Percentiles rank a stretch among this genome's conserved stretches.
phyloP scores from a whole-genome alignment of 345 rosid genomes.

The Cochlearia excelsa region DNA sequence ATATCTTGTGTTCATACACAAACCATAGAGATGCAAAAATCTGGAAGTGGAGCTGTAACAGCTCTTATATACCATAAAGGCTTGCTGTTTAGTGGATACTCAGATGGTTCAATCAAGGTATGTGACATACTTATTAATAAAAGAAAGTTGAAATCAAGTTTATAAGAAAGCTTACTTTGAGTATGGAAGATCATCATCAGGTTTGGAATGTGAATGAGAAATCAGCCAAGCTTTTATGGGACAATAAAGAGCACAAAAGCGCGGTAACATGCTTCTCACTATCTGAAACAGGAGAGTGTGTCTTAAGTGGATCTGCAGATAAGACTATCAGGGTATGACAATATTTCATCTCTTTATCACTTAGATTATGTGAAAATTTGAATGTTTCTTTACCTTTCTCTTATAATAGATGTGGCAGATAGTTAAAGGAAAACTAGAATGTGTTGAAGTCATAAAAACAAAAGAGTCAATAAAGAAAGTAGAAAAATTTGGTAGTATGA shows the following conservation, averaged over 20 bases:
- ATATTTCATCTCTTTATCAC: background rate
- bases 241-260: conserved; percentile 69
- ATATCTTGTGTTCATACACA: conserved; percentile 93
- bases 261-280: conserved; percentile 78
- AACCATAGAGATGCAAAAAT: conserved; percentile 63
- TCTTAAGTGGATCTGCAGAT: conserved; percentile 87
- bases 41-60: conserved; percentile 69
- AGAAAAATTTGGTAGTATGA: conserved; percentile 50
- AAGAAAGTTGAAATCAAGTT: background rate
- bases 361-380: background rate
- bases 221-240: conserved; percentile 55
- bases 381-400: conserved; percentile 1
- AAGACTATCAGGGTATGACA: conserved; percentile 61
- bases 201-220: conserved; percentile 70
- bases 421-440: conserved; percentile 57
- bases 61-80: conserved; percentile 88
- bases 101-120: conserved; percentile 87
- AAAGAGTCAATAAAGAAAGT: conserved; percentile 62
- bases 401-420: conserved; percentile 72
- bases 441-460: conserved; percentile 59
- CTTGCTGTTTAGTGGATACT: conserved; percentile 73
- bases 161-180: conserved; percentile 1
- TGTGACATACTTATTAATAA: background rate
- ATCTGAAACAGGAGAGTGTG: conserved; percentile 64
- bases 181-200: conserved; percentile 33